Conservation (phyloP, 2,329 filamentous ascomycete genomes). For the Graphilbum fragrans region DNA sequence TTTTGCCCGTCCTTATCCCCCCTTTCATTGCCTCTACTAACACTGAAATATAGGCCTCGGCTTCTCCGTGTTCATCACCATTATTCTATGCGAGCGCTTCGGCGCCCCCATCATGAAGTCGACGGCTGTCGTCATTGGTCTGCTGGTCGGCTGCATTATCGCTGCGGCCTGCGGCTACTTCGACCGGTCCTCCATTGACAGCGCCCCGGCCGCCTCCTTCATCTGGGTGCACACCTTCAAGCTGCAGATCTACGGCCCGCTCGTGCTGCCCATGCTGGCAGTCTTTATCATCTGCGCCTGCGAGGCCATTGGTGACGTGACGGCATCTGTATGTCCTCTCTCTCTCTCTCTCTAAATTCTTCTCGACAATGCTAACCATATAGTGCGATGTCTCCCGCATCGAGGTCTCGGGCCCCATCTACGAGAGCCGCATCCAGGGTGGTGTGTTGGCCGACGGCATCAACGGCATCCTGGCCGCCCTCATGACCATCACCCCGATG, state of each 20-base stretch:
- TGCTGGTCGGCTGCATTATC: constrained; percentile 62
- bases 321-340: constrained; percentile 40
- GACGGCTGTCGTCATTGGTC: constrained; percentile 61
- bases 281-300: constrained; percentile 64
- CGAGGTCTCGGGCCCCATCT: constrained; percentile 58
- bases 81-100: constrained; percentile 70
- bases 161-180: constrained; percentile 71
- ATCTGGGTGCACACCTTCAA: constrained; percentile 72
- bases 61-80: constrained; percentile 68
- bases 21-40: not conserved
- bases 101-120: constrained; percentile 79
- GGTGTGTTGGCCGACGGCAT: constrained; percentile 68
- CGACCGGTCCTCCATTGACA: constrained; percentile 56
- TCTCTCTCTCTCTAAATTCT: not conserved
- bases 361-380: not conserved
- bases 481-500: constrained; percentile 73
- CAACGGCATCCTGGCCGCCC: constrained; percentile 61
- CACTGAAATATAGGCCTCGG: constrained; percentile 17
- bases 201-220: constrained; percentile 60
- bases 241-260: constrained; percentile 57
- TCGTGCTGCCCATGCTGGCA: constrained; percentile 60
- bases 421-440: constrained; percentile 68
- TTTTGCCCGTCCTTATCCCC: not conserved
- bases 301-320: constrained; percentile 71
- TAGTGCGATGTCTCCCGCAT: constrained; percentile 63